These are phyloP conservation scores for Aureobasidium lini DNA, from an alignment of 2,329 filamentous ascomycete species.

Conservation along the genomic window DNA sequence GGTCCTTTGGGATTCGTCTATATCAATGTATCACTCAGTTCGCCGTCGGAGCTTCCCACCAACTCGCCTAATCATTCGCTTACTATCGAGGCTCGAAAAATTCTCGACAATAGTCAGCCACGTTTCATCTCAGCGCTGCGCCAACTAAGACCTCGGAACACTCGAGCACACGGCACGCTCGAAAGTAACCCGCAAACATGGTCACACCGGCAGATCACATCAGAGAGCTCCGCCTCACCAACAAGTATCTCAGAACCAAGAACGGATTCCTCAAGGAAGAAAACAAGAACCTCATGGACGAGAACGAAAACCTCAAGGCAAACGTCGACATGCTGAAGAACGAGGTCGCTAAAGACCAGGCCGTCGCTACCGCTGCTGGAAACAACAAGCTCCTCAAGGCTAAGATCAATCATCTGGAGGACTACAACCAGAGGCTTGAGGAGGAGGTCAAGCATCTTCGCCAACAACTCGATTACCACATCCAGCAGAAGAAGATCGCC, in stretches of 20 bases:
- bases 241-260: background rate
- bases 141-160: background rate
- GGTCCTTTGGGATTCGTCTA: too few species aligned
- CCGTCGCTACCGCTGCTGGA: background rate
- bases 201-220: background rate
- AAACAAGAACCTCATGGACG: background rate
- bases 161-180: background rate
- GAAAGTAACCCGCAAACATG: background rate
- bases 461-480: background rate
- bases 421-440: background rate
- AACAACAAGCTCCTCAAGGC: background rate
- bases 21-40: too few species aligned
- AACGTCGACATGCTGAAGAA: conserved; percentile 9
- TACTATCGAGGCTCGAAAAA: too few species aligned
- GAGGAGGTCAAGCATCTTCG: background rate
- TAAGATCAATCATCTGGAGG: background rate
- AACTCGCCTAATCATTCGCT: too few species aligned
- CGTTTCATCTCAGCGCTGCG: too few species aligned
- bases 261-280: background rate
- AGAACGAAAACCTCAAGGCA: background rate
- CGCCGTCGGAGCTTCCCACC: too few species aligned
- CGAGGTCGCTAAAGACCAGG: background rate
- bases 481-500: background rate
- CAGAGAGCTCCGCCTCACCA: background rate
- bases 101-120: too few species aligned